Conservation (phyloP, 2,329 filamentous ascomycete genomes). For the Zasmidium citrigriseum region DNA sequence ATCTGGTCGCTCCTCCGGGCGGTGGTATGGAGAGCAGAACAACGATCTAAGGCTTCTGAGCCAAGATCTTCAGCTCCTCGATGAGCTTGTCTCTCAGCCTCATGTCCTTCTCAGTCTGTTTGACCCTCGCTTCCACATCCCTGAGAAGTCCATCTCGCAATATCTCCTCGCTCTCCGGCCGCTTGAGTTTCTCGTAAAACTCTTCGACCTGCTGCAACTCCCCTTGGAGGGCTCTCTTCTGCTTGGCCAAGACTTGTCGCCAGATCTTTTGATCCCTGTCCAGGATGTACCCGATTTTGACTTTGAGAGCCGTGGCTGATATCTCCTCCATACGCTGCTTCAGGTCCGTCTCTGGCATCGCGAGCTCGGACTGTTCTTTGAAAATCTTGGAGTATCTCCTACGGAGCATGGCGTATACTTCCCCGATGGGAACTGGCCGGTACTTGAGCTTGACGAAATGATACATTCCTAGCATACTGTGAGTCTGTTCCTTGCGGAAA, state of each 20-base stretch:
- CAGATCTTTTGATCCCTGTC: not conserved
- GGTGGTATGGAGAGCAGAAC: too few relatives aligned
- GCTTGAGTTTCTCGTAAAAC: not conserved
- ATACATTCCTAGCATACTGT: too few relatives aligned
- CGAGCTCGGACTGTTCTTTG: not conserved
- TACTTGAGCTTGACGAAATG: too few relatives aligned
- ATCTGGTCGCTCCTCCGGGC: too few relatives aligned
- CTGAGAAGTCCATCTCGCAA: not conserved
- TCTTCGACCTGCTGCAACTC: not conserved
- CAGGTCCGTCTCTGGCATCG: not conserved
- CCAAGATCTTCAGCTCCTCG: not conserved
- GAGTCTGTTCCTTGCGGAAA: too few relatives aligned
- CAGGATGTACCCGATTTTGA: not conserved
- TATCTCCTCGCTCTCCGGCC: not conserved
- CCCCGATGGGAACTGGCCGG: too few relatives aligned
- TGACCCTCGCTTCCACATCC: not conserved
- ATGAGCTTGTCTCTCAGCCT: not conserved
- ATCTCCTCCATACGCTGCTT: conserved; percentile 2
- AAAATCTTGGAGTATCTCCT: not conserved
- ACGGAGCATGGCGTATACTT: too few relatives aligned
- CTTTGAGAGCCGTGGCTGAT: not conserved
- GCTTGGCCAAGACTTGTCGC: not conserved
- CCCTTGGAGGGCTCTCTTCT: not conserved
- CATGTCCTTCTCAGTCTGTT: not conserved
- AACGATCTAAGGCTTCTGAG: not conserved